Percentiles rank a stretch among this genome's conserved stretches.
Conservation (phyloP, 768 basidiomycete species). For the Agrocybe praecox region DNA sequence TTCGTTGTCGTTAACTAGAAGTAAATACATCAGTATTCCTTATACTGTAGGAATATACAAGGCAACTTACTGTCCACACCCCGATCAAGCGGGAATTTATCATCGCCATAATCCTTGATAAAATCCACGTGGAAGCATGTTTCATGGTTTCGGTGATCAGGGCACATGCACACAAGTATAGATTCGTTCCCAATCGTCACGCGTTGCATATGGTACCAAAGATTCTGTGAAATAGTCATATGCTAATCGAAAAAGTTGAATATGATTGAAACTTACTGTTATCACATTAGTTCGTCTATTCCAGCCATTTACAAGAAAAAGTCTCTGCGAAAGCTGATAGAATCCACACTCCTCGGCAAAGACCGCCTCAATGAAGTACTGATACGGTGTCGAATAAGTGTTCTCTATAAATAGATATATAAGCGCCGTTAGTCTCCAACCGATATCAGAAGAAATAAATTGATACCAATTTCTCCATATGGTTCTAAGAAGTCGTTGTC, state of each 20-base stretch:
- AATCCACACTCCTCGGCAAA: conserved; percentile 1
- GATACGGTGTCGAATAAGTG: no score
- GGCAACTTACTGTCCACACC: background rate
- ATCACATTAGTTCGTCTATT: background rate
- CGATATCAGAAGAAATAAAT: no score
- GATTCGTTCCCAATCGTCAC: background rate
- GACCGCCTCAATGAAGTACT: background rate
- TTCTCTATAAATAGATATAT: no score
- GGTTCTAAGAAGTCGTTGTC: no score
- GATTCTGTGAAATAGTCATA: no score
- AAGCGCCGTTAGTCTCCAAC: no score
- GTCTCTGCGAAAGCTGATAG: background rate
- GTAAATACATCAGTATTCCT: background rate
- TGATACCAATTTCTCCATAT: no score
- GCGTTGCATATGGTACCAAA: conserved; percentile 8
- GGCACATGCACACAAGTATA: conserved; percentile 3
- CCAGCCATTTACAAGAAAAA: conserved; percentile 9
- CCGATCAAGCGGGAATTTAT: background rate
- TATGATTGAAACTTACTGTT: no score
- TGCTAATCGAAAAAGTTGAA: no score
- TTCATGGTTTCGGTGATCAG: background rate
- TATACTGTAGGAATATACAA: background rate
- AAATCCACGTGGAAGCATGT: conserved; percentile 8
- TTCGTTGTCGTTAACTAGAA: background rate
- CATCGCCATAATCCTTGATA: background rate